Evolutionary conservation across 129 eudicot species (phyloP).

Genomic region (Deinandra increscens): DNA sequence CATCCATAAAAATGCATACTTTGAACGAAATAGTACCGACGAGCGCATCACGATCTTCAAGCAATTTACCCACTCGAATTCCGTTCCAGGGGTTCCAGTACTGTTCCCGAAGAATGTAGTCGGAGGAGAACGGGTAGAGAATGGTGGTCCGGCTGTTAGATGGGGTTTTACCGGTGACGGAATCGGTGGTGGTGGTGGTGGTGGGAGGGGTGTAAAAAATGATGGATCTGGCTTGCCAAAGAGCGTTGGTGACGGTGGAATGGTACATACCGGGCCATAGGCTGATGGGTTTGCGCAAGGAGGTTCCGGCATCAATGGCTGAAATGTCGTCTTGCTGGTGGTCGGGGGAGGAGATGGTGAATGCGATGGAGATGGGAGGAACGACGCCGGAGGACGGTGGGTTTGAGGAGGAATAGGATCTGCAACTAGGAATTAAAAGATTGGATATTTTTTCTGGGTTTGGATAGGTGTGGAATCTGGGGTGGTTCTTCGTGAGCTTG

Average conservation of each 20-base stretch:
- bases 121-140: conserved; percentile 58
- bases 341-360: conserved; percentile 30
- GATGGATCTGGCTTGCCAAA: conserved; percentile 95
- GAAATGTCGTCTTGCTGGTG: conserved; percentile 19
- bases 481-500: not conserved
- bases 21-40: conserved; percentile 93
- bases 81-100: conserved; percentile 93
- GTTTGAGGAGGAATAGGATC: conserved; percentile 38
- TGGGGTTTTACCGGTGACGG: conserved; percentile 46
- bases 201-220: conserved; percentile 41
- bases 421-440: not conserved
- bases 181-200: conserved; percentile 7
- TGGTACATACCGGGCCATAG: conserved; percentile 98
- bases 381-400: too few relatives aligned
- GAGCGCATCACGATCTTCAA: conserved; percentile 95
- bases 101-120: conserved; percentile 80
- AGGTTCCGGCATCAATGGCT: conserved; percentile 73
- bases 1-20: conserved; percentile 37
- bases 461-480: too few relatives aligned
- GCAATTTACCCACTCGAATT: conserved; percentile 81
- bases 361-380: conserved; percentile 35
- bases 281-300: conserved; percentile 73
- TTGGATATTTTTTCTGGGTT: conserved; percentile 1
- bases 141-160: conserved; percentile 68
- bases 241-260: conserved; percentile 94